Percentiles rank a stretch among this genome's conserved stretches.
These are phyloP conservation scores for Penicillium desertorum DNA, from an alignment of 495 filamentous ascomycete species.

Conservation along the genomic window DNA sequence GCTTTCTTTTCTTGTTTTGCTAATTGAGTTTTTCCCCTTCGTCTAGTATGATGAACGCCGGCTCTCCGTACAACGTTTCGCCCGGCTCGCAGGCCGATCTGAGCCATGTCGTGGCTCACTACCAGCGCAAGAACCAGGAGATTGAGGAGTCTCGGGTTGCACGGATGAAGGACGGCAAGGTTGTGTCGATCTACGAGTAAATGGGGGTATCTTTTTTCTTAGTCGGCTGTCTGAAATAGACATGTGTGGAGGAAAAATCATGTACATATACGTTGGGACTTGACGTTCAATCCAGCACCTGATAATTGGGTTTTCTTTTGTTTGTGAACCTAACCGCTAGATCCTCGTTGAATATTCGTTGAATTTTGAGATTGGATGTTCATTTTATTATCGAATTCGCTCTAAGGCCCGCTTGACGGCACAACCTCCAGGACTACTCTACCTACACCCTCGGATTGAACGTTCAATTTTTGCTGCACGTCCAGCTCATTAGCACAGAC, in stretches of 20 bases:
- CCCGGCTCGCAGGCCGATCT: conserved; percentile 62
- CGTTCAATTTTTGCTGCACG: conserved; percentile 61
- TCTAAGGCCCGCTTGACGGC: conserved; percentile 10
- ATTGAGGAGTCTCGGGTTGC: conserved; percentile 49
- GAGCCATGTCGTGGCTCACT: conserved; percentile 61
- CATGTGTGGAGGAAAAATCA: conserved; percentile 32
- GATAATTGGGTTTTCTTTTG: conserved; percentile 35
- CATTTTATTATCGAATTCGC: background rate
- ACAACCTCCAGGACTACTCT: conserved; percentile 48
- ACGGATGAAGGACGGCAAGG: conserved; percentile 47
- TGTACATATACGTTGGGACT: conserved; percentile 46
- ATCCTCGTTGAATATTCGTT: background rate
- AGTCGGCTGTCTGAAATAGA: conserved; percentile 28
- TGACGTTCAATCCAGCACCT: conserved; percentile 28
- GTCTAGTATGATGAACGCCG: conserved; percentile 49
- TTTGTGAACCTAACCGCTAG: conserved; percentile 14
- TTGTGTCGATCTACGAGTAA: conserved; percentile 45
- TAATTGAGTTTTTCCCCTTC: background rate
- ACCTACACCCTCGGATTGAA: conserved; percentile 51
- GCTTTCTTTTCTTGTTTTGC: background rate
- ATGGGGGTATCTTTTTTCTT: conserved; percentile 22
- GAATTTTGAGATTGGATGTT: background rate
- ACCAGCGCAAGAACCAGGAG: conserved; percentile 56
- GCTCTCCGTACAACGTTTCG: conserved; percentile 61
- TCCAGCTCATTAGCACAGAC: conserved; percentile 56